phyloP scores from a whole-genome alignment of 1,139 yeast species.

The Torulaspora globosa region DNA sequence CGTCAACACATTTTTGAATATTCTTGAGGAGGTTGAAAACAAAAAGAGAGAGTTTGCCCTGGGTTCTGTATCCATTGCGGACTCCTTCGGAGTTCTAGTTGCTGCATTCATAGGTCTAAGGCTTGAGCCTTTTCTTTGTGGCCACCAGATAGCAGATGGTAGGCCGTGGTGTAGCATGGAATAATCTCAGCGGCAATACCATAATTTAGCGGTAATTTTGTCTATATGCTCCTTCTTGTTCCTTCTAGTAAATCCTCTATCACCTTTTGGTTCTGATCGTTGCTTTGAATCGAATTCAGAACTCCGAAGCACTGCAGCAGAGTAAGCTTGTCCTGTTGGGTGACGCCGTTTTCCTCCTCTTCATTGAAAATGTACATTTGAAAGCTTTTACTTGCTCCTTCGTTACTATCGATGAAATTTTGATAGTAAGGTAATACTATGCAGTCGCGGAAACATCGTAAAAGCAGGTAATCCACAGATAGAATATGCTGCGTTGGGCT shows the following conservation, averaged over 20 bases:
- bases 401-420: constrained; percentile 34
- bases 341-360: constrained; percentile 34
- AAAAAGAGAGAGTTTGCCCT: constrained; percentile 75
- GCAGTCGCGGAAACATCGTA: constrained; percentile 47
- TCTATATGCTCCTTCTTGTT: constrained; percentile 35
- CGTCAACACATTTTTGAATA: constrained; percentile 79
- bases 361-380: constrained; percentile 35
- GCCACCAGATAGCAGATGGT: constrained; percentile 59
- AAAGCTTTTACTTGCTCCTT: constrained; percentile 34
- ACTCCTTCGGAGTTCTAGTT: constrained; percentile 77
- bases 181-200: constrained; percentile 12
- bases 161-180: constrained; percentile 57
- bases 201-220: background rate
- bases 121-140: constrained; percentile 71
- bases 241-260: constrained; percentile 44
- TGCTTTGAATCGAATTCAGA: constrained; percentile 47
- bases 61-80: constrained; percentile 93
- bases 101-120: constrained; percentile 75
- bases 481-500: constrained; percentile 37
- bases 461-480: constrained; percentile 35
- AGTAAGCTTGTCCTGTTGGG: constrained; percentile 38
- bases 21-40: constrained; percentile 57
- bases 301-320: constrained; percentile 56
- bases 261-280: constrained; percentile 50
- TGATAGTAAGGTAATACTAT: constrained; percentile 49